Percentiles rank a stretch among this genome's conserved stretches.
These are phyloP conservation scores for Pythium periplocum DNA, from an alignment of 352 stramenopile genomes.

Conservation along the genomic window DNA sequence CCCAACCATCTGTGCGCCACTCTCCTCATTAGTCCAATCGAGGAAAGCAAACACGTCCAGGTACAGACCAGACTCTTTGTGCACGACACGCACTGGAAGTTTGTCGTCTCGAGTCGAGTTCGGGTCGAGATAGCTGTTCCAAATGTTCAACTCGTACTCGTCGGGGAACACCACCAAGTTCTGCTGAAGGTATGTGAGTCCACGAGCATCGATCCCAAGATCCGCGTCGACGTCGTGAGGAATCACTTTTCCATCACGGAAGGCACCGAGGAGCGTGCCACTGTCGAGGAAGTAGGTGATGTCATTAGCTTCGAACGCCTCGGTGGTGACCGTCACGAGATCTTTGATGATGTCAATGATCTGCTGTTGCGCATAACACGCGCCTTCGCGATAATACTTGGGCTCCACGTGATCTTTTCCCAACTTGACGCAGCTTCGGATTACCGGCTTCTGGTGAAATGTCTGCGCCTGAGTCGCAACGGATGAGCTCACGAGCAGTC, in stretches of 20 bases:
- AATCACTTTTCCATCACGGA: constrained; percentile 22
- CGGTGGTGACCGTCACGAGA: constrained; percentile 13
- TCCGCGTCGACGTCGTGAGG: constrained; percentile 24
- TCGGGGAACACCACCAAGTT: constrained; percentile 12
- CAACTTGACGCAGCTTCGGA: too few species aligned
- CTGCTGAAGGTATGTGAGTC: constrained; percentile 9
- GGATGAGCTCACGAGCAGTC: too few species aligned
- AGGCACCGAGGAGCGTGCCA: constrained; percentile 25
- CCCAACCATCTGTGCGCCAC: constrained; percentile 4
- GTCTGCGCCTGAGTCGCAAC: too few species aligned
- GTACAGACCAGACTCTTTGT: constrained; percentile 19
- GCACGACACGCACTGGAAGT: constrained; percentile 16
- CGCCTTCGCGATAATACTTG: constrained; percentile 2
- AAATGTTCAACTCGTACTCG: constrained; percentile 19
- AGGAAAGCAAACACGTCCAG: constrained; percentile 27
- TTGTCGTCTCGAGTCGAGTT: constrained; percentile 16
- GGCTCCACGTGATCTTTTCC: constrained; percentile 5
- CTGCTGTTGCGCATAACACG: constrained; percentile 10
- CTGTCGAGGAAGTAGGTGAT: constrained; percentile 31
- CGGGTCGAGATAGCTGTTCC: constrained; percentile 14
- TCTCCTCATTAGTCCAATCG: constrained; percentile 4
- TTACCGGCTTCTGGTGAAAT: too few species aligned
- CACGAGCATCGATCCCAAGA: constrained; percentile 16
- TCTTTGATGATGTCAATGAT: constrained; percentile 17
- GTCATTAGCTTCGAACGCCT: constrained; percentile 14